A percentile compares a stretch with the other conserved stretches of the same genome.
These are phyloP conservation scores for Ustilago trichophora DNA, from an alignment of 1,284 basidiomycete species.

Conservation along the genomic window DNA sequence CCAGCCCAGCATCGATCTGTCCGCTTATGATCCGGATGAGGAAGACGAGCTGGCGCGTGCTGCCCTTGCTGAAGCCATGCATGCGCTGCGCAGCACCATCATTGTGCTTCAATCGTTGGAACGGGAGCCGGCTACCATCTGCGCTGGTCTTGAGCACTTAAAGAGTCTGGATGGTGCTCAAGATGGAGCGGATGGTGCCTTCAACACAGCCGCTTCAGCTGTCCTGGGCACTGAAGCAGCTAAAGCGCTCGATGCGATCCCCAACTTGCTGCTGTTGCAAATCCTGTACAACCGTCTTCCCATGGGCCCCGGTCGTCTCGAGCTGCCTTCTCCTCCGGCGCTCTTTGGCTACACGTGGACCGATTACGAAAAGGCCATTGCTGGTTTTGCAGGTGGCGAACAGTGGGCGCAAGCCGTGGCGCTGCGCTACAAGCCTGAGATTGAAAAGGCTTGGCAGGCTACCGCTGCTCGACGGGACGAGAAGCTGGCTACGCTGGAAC, in stretches of 20 bases:
- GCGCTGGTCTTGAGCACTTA: conserved; percentile 27
- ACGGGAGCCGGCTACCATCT: conserved; percentile 50
- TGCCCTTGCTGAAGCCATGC: conserved; percentile 61
- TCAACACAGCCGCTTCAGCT: neutral
- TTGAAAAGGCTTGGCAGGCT: conserved; percentile 38
- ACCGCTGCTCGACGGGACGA: conserved; percentile 22
- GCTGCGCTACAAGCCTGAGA: conserved; percentile 50
- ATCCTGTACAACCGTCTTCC: conserved; percentile 61
- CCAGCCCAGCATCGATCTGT: conserved; percentile 30
- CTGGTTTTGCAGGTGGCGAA: conserved; percentile 59
- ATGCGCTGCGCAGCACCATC: conserved; percentile 58
- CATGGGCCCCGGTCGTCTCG: conserved; percentile 26
- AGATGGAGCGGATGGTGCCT: neutral
- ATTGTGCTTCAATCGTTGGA: conserved; percentile 57
- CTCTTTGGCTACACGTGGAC: conserved; percentile 59
- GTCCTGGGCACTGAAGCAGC: conserved; percentile 30
- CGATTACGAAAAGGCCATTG: conserved; percentile 60
- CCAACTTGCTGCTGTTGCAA: conserved; percentile 59
- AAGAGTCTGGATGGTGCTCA: conserved; percentile 19
- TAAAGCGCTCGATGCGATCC: conserved; percentile 59
- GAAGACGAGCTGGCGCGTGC: conserved; percentile 63
- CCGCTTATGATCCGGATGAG: conserved; percentile 47
- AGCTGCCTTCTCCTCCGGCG: conserved; percentile 55
- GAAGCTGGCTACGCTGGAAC: conserved; percentile 19
- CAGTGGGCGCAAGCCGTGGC: conserved; percentile 56